phyloP scores from a whole-genome alignment of 2,329 filamentous ascomycete species.

The Venturia effusa region DNA sequence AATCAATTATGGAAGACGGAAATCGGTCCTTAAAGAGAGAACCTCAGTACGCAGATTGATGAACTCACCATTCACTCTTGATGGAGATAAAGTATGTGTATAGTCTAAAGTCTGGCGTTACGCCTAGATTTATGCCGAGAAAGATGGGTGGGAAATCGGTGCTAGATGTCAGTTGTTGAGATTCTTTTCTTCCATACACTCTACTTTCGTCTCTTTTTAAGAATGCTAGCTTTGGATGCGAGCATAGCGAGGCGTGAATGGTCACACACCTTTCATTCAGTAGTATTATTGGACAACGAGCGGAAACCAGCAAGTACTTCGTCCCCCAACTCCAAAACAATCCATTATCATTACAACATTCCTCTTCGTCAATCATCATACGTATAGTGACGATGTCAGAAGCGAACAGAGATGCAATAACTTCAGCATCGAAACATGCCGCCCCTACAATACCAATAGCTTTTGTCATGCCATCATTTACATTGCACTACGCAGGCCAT shows the following conservation, averaged over 20 bases:
- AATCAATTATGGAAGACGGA: conserved; percentile 9
- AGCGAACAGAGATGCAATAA: too few relatives aligned
- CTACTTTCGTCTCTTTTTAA: not conserved
- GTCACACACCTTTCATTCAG: not conserved
- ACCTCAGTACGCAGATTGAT: not conserved
- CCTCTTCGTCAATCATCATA: too few relatives aligned
- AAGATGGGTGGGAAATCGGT: conserved; percentile 6
- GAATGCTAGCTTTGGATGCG: not conserved
- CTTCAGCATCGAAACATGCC: too few relatives aligned
- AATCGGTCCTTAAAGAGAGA: not conserved
- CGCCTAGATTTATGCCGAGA: conserved; percentile 10
- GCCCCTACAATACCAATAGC: too few relatives aligned
- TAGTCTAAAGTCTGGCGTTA: not conserved
- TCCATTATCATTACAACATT: too few relatives aligned
- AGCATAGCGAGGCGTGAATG: not conserved
- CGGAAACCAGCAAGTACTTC: too few relatives aligned
- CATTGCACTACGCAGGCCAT: too few relatives aligned
- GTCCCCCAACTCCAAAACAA: too few relatives aligned
- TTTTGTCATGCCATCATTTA: too few relatives aligned
- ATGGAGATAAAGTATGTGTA: not conserved
- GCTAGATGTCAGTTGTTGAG: conserved; percentile 3
- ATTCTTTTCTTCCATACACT: not conserved
- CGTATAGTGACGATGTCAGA: too few relatives aligned
- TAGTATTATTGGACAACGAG: too few relatives aligned
- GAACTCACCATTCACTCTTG: not conserved